phyloP scores from a whole-genome alignment of 2,329 filamentous ascomycete genomes.

The Colletotrichum sp. region DNA sequence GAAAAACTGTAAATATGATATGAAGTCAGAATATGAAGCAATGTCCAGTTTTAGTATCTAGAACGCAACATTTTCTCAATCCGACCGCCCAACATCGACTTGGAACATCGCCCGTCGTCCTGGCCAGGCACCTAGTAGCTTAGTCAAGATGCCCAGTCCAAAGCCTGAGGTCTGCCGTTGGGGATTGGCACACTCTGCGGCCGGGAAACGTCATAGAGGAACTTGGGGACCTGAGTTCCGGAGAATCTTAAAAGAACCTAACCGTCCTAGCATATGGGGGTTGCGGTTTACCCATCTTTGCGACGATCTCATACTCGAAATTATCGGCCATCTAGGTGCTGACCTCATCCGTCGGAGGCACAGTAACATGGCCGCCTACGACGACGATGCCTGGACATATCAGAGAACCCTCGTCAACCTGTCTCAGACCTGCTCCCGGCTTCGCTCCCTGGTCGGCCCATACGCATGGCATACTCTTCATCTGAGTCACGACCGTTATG shows the following conservation, averaged over 20 bases:
- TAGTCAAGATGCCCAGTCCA: not conserved
- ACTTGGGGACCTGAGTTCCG: rapidly evolving
- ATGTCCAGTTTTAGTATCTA: rapidly evolving
- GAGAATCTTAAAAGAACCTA: not conserved
- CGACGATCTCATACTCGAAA: not conserved
- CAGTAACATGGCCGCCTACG: not conserved
- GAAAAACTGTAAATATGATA: not conserved
- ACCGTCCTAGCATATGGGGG: not conserved
- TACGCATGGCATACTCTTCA: not conserved
- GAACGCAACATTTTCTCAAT: not conserved
- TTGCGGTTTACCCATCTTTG: not conserved
- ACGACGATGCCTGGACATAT: not conserved
- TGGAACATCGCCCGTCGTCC: not conserved
- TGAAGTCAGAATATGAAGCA: not conserved
- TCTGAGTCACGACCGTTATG: not conserved
- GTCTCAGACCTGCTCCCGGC: not conserved
- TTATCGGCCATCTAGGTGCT: not conserved
- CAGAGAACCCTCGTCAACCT: not conserved
- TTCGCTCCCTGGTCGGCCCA: not conserved
- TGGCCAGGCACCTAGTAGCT: not conserved
- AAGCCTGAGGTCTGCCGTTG: not conserved
- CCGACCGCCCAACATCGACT: not conserved
- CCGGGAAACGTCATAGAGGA: rapidly evolving
- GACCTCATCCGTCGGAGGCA: not conserved
- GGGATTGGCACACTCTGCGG: not conserved